phyloP scores from a whole-genome alignment of 352 stramenopile genomes.

The Globisporangium perplexum region DNA sequence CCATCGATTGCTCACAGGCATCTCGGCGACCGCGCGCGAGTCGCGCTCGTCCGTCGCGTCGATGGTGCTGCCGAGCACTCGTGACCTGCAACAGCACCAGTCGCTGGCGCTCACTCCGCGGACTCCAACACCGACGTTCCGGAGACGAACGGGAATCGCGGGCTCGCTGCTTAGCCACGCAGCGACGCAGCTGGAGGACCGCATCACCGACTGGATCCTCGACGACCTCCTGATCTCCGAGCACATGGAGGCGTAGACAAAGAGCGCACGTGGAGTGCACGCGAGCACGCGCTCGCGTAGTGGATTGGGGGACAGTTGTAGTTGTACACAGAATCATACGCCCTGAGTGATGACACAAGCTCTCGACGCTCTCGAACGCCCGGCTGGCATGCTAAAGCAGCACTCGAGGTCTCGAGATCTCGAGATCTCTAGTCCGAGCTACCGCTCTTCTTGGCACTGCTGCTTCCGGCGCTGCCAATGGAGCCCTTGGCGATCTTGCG shows the following conservation, averaged over 20 bases:
- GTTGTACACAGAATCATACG: background rate
- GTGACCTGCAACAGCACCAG: background rate
- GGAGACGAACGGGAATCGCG: background rate
- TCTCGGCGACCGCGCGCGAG: background rate
- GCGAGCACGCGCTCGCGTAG: background rate
- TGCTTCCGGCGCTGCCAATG: background rate
- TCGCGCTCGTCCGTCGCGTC: background rate
- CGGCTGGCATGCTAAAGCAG: too few relatives aligned
- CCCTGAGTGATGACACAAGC: background rate
- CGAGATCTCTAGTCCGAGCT: background rate
- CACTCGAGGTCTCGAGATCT: too few relatives aligned
- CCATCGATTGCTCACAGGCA: background rate
- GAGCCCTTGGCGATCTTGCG: constrained; percentile 20
- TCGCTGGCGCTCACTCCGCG: constrained; percentile 7
- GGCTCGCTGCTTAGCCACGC: constrained; percentile 17
- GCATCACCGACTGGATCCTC: constrained; percentile 27
- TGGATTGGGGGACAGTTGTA: background rate
- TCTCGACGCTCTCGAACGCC: too few relatives aligned
- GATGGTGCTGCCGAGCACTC: background rate
- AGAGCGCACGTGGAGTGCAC: background rate
- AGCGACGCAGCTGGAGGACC: constrained; percentile 24
- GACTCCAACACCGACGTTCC: constrained; percentile 20
- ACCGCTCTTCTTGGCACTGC: background rate
- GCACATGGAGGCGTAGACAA: background rate
- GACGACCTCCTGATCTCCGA: constrained; percentile 15